Evolutionary conservation across 352 stramenopile genomes (phyloP), one percentile per base, ranked within the genome.

Genomic region (Globisporangium spiculum): DNA sequence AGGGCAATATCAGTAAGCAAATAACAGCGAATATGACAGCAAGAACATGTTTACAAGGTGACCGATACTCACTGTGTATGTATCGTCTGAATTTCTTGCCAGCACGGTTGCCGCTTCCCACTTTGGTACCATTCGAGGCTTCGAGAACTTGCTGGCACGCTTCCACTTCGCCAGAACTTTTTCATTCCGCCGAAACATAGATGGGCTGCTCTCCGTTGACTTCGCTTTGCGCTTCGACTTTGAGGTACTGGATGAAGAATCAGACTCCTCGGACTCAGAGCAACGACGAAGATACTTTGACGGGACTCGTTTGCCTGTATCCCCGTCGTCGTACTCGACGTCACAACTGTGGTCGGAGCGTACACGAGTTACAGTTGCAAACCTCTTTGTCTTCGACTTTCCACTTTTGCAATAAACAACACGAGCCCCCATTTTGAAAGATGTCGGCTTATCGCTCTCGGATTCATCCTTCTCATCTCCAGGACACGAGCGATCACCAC

Each of bases 331-430:
- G 64, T 92, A 96, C 59, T 75, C 57, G 1, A 96, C 30, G 44
- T 93, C 86, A 34, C 75, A 92, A 20, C 73, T 93, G 12, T 77
- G 74, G 36, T 94, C 76, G 0, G 73, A 74, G 61, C 87, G 83
- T 0, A 86, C 60, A 6, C 74, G 79, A 10, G 69, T 68, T 9
- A 89, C 69, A 36, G 52, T 61, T 7, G 75, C 74, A 63, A 79
- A 55, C 0, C 77, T 73, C n/a, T 71, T 65, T 3, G 72, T 68
- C 52, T 76, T 81, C 0, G 20, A 46, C 36, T 83, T 68, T 5
- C 73, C 34, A 0, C 70, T 79, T 52, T 79, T 80, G 5, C 70
- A 58, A 68, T 73, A 86, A 34, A 89, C 75, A 16, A 91, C 73
- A 52, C 65, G 60, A 16, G 46, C 63, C 3, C 75, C 73, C 36